Base-by-base conservation (phyloP, 2,329 filamentous ascomycete genomes). In the Paramyrothecium sp. region DNA sequence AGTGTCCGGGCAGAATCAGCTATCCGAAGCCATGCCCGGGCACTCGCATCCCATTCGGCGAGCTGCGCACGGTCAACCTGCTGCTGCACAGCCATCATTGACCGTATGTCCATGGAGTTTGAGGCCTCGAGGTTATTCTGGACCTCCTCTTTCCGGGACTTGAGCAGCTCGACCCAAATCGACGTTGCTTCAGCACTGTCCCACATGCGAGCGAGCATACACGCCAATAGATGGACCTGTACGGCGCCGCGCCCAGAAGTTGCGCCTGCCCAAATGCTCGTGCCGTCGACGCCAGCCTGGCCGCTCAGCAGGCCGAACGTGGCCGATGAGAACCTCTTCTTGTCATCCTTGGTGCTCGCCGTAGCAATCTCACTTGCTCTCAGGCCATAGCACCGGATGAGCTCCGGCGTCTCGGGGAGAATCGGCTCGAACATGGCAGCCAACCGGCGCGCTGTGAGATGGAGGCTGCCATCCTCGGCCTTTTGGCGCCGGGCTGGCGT, bases 31-130 rank as follows among this genome's bases (percentile, higher is more conserved):
- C 74, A 78, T 0, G 74, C 58, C 3, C 74, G 62, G 0, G 71
- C 69, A 54, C 73, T 75, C 1, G 70, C 67, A 61, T 76, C 74
- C 74, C 73, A 77, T 3, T 62, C 55, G 2, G 67, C 66, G 7
- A 76, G 55, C 20, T 75, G 59, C 0, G 61, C 55, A 38, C 67
- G 55, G 1, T 54, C 56, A 30, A 74, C 58, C 2, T 59, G 53
- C 20, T 63, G 60, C 48, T 59, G 54, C 7, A 57, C 51, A 7
- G 61, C 61, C 3, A 51, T 51, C 41, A 53, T 17, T 22, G 7
- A 13, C 17, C 7, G 38, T 4, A 7, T 4, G 13, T 44, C 7
- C 13, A 16, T 44, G 5, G 13, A 7, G n/a, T 7, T 44, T 4
- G 7, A 7, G 7, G 5, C 13, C 38, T 44, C 38, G 13, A 7